These are phyloP conservation scores for Myriosclerotinia curreyana DNA, from an alignment of 2,329 filamentous ascomycete species.

Conservation along the genomic window DNA sequence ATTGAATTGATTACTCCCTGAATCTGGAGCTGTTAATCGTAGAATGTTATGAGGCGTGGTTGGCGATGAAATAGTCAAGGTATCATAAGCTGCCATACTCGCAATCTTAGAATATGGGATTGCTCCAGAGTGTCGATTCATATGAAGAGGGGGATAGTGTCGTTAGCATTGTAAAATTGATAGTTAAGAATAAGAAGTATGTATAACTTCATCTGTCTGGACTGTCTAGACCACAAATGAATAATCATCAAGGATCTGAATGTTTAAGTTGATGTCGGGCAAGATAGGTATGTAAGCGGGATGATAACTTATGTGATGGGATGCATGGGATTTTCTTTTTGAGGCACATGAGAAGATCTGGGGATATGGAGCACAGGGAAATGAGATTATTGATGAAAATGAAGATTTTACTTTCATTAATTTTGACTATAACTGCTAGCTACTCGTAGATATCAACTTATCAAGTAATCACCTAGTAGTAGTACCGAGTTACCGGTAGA, in stretches of 20 bases:
- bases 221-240: neutral
- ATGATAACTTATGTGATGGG: neutral
- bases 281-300: slow-evolving; percentile 20
- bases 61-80: slow-evolving; percentile 18
- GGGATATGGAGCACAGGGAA: neutral
- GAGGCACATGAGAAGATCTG: neutral
- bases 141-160: neutral
- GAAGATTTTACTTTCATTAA: neutral
- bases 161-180: slow-evolving; percentile 18
- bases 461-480: too few relatives aligned
- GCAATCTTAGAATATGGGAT: slow-evolving; percentile 16
- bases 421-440: neutral
- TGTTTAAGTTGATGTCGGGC: slow-evolving; percentile 8
- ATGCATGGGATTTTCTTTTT: slow-evolving; percentile 2
- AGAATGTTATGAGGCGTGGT: slow-evolving; percentile 33
- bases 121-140: slow-evolving; percentile 5
- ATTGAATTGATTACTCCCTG: slow-evolving; percentile 24
- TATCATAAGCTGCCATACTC: slow-evolving; percentile 29
- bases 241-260: slow-evolving; percentile 8
- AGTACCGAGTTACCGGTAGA: too few relatives aligned
- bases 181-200: slow-evolving; percentile 1
- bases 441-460: too few relatives aligned
- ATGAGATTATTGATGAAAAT: neutral
- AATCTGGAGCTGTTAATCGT: slow-evolving; percentile 31
- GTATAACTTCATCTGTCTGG: slow-evolving; percentile 17